These are phyloP conservation scores for Nigrospora sphaerica DNA, from an alignment of 2,329 filamentous ascomycete species.

Conservation along the genomic window DNA sequence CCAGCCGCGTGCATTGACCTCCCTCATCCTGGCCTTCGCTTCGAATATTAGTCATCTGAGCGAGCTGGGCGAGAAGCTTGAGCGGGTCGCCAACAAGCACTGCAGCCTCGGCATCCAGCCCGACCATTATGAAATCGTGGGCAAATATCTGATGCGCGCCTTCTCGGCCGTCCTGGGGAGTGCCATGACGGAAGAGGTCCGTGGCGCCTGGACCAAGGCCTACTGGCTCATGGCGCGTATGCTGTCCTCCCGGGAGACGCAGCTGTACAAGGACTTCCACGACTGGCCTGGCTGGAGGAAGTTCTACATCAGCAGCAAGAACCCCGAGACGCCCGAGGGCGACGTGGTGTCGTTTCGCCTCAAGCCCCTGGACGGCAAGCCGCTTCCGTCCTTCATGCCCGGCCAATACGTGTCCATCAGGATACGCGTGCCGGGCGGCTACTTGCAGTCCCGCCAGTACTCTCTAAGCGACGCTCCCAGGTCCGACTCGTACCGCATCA, in stretches of 20 bases:
- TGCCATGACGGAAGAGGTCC: conserved; percentile 56
- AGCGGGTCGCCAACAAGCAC: conserved; percentile 64
- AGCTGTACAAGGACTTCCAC: conserved; percentile 54
- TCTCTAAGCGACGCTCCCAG: conserved; percentile 61
- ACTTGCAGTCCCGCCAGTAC: conserved; percentile 64
- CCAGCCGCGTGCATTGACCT: conserved; percentile 55
- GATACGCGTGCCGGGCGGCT: conserved; percentile 47
- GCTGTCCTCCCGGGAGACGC: conserved; percentile 59
- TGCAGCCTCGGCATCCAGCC: conserved; percentile 61
- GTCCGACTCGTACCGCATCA: conserved; percentile 60
- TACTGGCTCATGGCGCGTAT: conserved; percentile 69
- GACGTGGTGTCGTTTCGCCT: conserved; percentile 68
- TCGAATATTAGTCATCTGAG: conserved; percentile 59
- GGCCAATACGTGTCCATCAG: conserved; percentile 68
- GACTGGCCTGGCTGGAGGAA: conserved; percentile 61
- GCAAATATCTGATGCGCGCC: conserved; percentile 59
- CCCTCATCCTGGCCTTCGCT: conserved; percentile 63
- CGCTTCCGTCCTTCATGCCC: conserved; percentile 57
- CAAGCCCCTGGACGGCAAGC: conserved; percentile 51
- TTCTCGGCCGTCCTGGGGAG: conserved; percentile 61
- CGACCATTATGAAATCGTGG: conserved; percentile 65
- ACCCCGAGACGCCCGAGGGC: conserved; percentile 48
- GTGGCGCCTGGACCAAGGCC: conserved; percentile 62
- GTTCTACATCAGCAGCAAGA: conserved; percentile 59
- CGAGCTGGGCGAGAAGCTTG: conserved; percentile 45